Base-by-base conservation (phyloP, 2,329 filamentous ascomycete genomes). In the Talaromyces piceae region DNA sequence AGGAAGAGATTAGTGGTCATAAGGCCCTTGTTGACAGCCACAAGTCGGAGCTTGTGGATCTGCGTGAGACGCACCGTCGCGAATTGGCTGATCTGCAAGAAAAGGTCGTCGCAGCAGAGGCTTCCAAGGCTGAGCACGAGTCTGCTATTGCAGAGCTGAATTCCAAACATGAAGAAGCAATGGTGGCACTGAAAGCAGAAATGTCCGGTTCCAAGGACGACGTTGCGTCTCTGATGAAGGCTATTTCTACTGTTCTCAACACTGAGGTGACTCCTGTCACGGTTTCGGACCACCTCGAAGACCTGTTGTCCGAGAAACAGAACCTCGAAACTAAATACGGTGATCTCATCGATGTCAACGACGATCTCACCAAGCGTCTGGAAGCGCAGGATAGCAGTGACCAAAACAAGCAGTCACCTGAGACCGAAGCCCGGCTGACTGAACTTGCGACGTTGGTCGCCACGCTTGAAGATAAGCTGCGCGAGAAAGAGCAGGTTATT, bases 161-260 rank as follows among this genome's bases (percentile, higher is more conserved):
- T 54, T 67, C 72, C 4, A 73, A 79, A 30, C 80, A 87, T 60
- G 80, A 83, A 56, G 71, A 77, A 55, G 72, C 79, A 0, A 70
- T 85, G 53, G 77, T 78, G 63, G 63, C 71, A 45, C 70, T 89
- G 33, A 80, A 86, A 63, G 67, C 72, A 26, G 83, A 88, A 41
- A 79, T 87, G 28, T 70, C 76, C 1, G 79, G 83, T 53, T 82
- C 83, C n/a, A 79, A 82, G 27, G 79, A 86, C 48, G 80, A 86
- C 51, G 72, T 88, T 41, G 77, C 77, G 61, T 82, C 80, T 61
- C 74, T 86, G 41, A 81, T 84, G 16, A 77, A 77, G 2, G 80
- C 83, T 58, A 80, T 88, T 27, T 66, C 67, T 2, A 53, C 58
- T 12, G 58, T 71, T 5, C 60, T 72, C 31, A 65, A 67, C 33